Evolutionary conservation across 2,329 filamentous ascomycete species (phyloP).

Genomic region (Pyricularia sp.): DNA sequence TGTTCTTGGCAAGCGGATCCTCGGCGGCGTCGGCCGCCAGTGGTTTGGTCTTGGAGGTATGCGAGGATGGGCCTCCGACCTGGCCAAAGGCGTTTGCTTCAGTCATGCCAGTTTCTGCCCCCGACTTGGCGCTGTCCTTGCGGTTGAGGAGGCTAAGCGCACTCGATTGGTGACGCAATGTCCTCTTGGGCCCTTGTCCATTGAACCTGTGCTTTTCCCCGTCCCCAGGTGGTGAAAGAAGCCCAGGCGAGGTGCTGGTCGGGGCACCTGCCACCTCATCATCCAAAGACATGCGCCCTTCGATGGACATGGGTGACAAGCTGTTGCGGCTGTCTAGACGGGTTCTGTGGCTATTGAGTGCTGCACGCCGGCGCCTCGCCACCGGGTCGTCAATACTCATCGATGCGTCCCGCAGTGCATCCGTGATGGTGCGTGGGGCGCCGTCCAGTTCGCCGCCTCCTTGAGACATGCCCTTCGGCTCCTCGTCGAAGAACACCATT

Average conservation of each 20-base stretch:
- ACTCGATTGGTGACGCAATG: slow-evolving; percentile 44
- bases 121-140: slow-evolving; percentile 44
- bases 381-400: slow-evolving; percentile 67
- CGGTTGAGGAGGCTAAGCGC: slow-evolving; percentile 46
- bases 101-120: slow-evolving; percentile 45
- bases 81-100: slow-evolving; percentile 47
- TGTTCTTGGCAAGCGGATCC: slow-evolving; percentile 26
- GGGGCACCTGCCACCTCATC: slow-evolving; percentile 15
- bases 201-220: slow-evolving; percentile 18
- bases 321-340: slow-evolving; percentile 25
- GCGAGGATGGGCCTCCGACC: slow-evolving; percentile 40
- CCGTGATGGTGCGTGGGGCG: slow-evolving; percentile 60
- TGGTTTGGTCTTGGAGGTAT: slow-evolving; percentile 8
- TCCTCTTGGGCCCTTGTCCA: slow-evolving; percentile 25
- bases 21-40: slow-evolving; percentile 17
- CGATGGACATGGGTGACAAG: slow-evolving; percentile 23
- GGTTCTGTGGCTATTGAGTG: slow-evolving; percentile 36
- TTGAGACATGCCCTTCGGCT: slow-evolving; percentile 33
- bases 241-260: slow-evolving; percentile 13
- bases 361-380: slow-evolving; percentile 37
- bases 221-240: slow-evolving; percentile 6
- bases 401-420: slow-evolving; percentile 83
- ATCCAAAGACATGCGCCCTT: slow-evolving; percentile 18
- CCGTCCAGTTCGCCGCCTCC: slow-evolving; percentile 17
- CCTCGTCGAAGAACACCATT: slow-evolving; percentile 85